Evolutionary conservation across 176 grass and related monocot species (phyloP).

Genomic region (Rhipidocladum racemiflorum): DNA sequence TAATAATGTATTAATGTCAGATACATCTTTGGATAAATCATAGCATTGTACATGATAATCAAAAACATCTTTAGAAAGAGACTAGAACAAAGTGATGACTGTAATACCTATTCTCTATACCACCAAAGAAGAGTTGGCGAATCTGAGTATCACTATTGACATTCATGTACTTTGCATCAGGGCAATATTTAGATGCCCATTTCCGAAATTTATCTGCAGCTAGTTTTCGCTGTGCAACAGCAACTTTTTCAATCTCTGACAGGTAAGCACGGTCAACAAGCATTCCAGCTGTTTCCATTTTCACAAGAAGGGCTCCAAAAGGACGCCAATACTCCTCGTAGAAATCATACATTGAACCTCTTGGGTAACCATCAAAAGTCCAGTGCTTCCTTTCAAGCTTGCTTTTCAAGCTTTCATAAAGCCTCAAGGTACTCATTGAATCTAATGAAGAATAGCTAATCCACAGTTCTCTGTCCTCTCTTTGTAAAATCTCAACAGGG

Average conservation of each 20-base stretch:
- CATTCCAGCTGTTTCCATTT: slow-evolving; percentile 94
- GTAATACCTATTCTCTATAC: slow-evolving; percentile 75
- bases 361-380: slow-evolving; percentile 54
- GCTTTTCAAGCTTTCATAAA: slow-evolving; percentile 80
- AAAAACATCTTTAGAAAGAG: slow-evolving; percentile 5
- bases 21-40: background rate
- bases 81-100: background rate
- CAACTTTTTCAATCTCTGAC: slow-evolving; percentile 75
- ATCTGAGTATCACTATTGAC: slow-evolving; percentile 91
- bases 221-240: slow-evolving; percentile 60
- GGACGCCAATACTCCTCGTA: slow-evolving; percentile 89
- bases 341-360: slow-evolving; percentile 85
- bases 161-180: slow-evolving; percentile 95
- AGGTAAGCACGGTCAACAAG: slow-evolving; percentile 76
- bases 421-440: slow-evolving; percentile 73
- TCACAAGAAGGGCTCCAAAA: slow-evolving; percentile 77
- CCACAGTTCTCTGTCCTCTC: slow-evolving; percentile 69
- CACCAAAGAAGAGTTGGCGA: slow-evolving; percentile 83
- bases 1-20: background rate
- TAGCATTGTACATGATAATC: background rate
- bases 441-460: slow-evolving; percentile 91
- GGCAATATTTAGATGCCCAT: slow-evolving; percentile 88
- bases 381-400: slow-evolving; percentile 63
- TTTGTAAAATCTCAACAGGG: slow-evolving; percentile 72
- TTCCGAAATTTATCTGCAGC: slow-evolving; percentile 75